Evolutionary conservation across 2,329 filamentous ascomycete species (phyloP).

Genomic region (Allantophomopsis cytisporea): DNA sequence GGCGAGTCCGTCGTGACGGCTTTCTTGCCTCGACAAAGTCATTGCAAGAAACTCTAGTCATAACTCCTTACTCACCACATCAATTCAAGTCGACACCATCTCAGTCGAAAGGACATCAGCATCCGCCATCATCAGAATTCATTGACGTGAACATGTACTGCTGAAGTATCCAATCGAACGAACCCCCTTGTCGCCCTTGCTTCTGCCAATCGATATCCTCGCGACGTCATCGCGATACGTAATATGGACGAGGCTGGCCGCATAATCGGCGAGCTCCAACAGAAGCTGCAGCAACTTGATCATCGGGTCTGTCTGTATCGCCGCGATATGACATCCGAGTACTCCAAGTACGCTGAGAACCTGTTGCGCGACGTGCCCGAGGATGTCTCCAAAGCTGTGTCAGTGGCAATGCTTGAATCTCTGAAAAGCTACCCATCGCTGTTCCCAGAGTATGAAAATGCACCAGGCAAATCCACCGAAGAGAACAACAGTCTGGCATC

Average conservation of each 20-base stretch:
- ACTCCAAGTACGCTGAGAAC: slow-evolving; percentile 36
- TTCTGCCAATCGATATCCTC: no score
- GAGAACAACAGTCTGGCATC: neutral
- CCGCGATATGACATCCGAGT: slow-evolving; percentile 41
- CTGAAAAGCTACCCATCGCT: slow-evolving; percentile 12
- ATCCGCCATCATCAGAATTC: no score
- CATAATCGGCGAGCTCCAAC: slow-evolving; percentile 36
- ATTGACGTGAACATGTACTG: no score
- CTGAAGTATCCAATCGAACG: no score
- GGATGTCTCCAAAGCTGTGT: slow-evolving; percentile 32
- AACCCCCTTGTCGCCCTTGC: no score
- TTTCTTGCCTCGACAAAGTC: no score
- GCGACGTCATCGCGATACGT: no score
- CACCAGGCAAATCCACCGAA: neutral
- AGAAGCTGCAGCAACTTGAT: slow-evolving; percentile 41
- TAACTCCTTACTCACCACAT: no score
- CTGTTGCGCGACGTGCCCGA: slow-evolving; percentile 32
- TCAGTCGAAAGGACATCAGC: no score
- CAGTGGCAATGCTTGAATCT: slow-evolving; percentile 21
- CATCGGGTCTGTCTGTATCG: slow-evolving; percentile 41
- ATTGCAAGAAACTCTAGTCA: no score
- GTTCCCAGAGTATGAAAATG: slow-evolving; percentile 7
- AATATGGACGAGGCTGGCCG: slow-evolving; percentile 32
- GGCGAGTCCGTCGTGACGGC: no score
- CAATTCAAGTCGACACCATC: no score